Percentiles rank a stretch among this genome's conserved stretches.
Conservation (phyloP, 1,284 basidiomycete genomes). For the Rhodotorula mucilaginosa region DNA sequence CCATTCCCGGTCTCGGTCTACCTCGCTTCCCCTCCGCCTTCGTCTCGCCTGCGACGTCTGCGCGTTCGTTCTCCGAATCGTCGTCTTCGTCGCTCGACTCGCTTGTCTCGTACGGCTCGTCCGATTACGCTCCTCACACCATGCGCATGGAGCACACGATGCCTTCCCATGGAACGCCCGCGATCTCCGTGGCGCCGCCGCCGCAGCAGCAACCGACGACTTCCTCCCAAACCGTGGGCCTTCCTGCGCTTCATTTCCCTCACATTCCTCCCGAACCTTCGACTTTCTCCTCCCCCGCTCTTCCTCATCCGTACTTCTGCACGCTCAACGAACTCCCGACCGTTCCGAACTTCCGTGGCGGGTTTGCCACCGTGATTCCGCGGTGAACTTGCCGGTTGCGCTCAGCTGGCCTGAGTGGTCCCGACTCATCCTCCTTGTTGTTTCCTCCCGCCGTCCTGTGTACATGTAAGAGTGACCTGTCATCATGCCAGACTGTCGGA, state of each 20-base stretch:
- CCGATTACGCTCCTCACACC: background rate
- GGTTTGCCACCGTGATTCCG: background rate
- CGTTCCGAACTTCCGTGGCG: background rate
- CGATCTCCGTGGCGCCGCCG: background rate
- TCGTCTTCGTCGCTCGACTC: constrained; percentile 22
- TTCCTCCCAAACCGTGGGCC: no score
- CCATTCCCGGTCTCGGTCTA: no score
- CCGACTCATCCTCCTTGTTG: no score
- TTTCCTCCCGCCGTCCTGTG: no score
- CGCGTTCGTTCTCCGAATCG: constrained; percentile 10
- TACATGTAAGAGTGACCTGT: no score
- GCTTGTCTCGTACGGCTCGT: constrained; percentile 26
- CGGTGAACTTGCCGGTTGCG: no score
- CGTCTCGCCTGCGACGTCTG: constrained; percentile 9
- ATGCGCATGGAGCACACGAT: background rate
- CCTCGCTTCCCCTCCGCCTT: constrained; percentile 20
- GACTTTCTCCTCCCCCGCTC: background rate
- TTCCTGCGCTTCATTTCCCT: background rate
- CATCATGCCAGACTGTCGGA: no score
- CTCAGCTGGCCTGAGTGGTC: no score
- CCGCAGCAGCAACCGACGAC: no score
- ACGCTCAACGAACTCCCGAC: constrained; percentile 24
- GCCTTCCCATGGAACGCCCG: background rate
- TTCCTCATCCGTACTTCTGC: constrained; percentile 27
- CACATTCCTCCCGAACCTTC: background rate